phyloP scores from a whole-genome alignment of 2,329 filamentous ascomycete genomes.

The Trichoderma brevicompactum region DNA sequence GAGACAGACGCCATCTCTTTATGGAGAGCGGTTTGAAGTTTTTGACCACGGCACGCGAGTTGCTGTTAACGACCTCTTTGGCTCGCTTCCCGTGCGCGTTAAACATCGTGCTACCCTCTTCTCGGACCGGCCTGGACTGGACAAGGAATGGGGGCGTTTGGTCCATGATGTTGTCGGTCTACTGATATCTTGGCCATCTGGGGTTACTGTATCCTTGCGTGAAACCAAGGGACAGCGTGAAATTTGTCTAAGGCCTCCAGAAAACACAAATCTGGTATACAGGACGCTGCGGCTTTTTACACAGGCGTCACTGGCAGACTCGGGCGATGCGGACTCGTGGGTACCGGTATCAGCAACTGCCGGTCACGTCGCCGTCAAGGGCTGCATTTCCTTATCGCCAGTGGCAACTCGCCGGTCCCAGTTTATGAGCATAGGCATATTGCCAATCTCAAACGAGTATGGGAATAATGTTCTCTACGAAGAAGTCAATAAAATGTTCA shows the following conservation, averaged over 20 bases:
- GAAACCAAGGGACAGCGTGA: constrained; percentile 51
- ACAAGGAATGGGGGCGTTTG: constrained; percentile 69
- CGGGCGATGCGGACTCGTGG: constrained; percentile 63
- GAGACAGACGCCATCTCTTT: constrained; percentile 64
- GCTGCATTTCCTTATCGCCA: constrained; percentile 72
- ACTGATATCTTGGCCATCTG: constrained; percentile 69
- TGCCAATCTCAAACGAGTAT: constrained; percentile 61
- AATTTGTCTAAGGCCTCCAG: constrained; percentile 43
- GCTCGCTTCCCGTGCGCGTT: constrained; percentile 86
- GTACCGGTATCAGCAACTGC: constrained; percentile 70
- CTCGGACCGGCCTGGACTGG: constrained; percentile 54
- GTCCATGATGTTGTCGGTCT: constrained; percentile 63
- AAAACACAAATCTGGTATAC: constrained; percentile 32
- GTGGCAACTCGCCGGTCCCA: constrained; percentile 74
- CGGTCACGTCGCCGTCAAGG: constrained; percentile 64
- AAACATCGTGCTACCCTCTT: constrained; percentile 70
- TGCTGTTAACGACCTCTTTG: constrained; percentile 80
- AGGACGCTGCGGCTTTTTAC: constrained; percentile 58
- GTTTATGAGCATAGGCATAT: constrained; percentile 79
- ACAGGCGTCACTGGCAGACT: constrained; percentile 67
- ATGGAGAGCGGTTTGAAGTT: constrained; percentile 59
- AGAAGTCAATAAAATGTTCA: constrained; percentile 77
- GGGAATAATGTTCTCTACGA: constrained; percentile 72
- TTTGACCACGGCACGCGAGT: constrained; percentile 75
- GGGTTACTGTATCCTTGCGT: constrained; percentile 61